A percentile compares a stretch with the other conserved stretches of the same genome.
phyloP scores from a whole-genome alignment of 176 grass and related monocot species.

The Tuctoria greenei region DNA sequence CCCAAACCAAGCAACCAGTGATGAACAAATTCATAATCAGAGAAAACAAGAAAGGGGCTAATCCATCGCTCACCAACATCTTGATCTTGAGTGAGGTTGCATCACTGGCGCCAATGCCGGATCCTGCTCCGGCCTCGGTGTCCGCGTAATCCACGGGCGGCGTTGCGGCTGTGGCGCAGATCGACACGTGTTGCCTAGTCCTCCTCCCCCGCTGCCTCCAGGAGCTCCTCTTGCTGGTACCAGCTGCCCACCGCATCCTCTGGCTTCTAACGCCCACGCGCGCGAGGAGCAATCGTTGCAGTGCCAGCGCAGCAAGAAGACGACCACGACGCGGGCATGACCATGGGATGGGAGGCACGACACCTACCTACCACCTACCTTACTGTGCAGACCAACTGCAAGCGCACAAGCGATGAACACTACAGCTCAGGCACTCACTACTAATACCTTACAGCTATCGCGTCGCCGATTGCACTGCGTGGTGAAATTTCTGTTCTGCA shows the following conservation, averaged over 20 bases:
- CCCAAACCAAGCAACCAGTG: not conserved
- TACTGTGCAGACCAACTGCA: not conserved
- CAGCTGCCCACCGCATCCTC: not conserved
- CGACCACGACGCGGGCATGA: slow-evolving; percentile 39
- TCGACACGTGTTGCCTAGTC: not conserved
- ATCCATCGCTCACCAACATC: slow-evolving; percentile 60
- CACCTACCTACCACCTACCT: not conserved
- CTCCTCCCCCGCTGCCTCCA: not conserved
- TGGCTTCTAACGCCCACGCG: not conserved
- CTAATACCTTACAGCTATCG: no score
- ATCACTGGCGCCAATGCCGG: not conserved
- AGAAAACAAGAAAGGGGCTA: not conserved
- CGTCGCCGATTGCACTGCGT: no score
- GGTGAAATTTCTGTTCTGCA: no score
- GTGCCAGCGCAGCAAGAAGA: slow-evolving; percentile 31
- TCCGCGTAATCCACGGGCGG: slow-evolving; percentile 21
- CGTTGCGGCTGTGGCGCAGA: slow-evolving; percentile 41
- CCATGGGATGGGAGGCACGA: not conserved
- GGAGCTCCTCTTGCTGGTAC: not conserved
- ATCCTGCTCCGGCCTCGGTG: not conserved
- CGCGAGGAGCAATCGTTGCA: slow-evolving; percentile 18
- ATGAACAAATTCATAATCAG: not conserved
- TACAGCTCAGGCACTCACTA: no score
- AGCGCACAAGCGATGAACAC: no score
- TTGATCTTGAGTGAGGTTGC: slow-evolving; percentile 55